Percentiles rank a stretch among this genome's conserved stretches.
These are phyloP conservation scores for Lepiota venenata DNA, from an alignment of 768 basidiomycete species.

Conservation along the genomic window DNA sequence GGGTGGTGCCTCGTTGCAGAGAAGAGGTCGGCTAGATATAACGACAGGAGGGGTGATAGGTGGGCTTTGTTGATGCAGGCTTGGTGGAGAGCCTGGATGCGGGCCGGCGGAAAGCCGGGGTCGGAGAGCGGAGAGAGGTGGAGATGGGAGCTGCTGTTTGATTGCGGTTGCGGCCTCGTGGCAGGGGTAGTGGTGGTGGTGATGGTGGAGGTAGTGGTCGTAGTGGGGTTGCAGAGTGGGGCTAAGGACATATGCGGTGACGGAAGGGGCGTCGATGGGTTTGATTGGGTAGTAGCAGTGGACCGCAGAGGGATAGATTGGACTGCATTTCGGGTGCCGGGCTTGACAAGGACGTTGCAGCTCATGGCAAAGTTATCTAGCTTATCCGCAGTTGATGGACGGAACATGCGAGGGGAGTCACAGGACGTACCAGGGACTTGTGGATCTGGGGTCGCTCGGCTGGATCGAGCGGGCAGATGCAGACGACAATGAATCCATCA, in stretches of 20 bases:
- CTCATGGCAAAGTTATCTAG: conserved; percentile 82
- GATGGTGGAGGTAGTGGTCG: conserved; percentile 28
- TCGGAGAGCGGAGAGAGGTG: conserved; percentile 7
- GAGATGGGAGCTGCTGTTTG: conserved; percentile 15
- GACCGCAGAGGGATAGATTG: conserved; percentile 25
- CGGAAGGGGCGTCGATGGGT: conserved; percentile 24
- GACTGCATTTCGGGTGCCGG: conserved; percentile 35
- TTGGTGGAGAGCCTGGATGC: conserved; percentile 27
- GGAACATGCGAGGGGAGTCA: not conserved
- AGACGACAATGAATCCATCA: conserved; percentile 67
- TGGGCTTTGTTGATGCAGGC: conserved; percentile 30
- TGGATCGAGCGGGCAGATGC: conserved; percentile 64
- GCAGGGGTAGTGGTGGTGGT: conserved; percentile 22
- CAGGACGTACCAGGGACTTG: conserved; percentile 55
- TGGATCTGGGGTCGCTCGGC: conserved; percentile 65
- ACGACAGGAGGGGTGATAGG: conserved; percentile 47
- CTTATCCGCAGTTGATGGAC: conserved; percentile 28
- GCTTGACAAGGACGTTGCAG: conserved; percentile 49
- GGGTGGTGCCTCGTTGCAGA: conserved; percentile 71
- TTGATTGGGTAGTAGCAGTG: conserved; percentile 27
- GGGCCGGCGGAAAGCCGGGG: conserved; percentile 23
- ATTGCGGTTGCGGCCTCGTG: conserved; percentile 15
- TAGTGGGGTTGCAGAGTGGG: conserved; percentile 23
- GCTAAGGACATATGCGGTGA: conserved; percentile 21
- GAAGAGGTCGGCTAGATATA: conserved; percentile 75